Percentiles rank a stretch among this genome's conserved stretches.
Conservation (phyloP, 805 yeast genomes). For the Ascoidea rubescens region DNA sequence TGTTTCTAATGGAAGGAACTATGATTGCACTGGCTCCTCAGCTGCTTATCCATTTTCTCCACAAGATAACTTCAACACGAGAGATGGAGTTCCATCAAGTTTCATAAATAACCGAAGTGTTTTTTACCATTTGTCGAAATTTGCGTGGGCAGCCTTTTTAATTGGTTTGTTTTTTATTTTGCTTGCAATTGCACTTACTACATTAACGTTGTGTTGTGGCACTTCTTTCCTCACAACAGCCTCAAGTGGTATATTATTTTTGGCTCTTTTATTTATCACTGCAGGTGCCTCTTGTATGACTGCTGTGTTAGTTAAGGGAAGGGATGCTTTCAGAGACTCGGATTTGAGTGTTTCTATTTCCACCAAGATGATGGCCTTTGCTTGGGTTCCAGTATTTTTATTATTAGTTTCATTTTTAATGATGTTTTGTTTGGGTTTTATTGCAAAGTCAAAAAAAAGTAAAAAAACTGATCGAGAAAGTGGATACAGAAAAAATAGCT, state of each 20-base stretch:
- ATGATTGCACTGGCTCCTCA: conserved; percentile 25
- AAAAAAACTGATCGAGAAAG: background rate
- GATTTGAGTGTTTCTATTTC: conserved; percentile 33
- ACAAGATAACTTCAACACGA: conserved; percentile 52
- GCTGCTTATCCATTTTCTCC: conserved; percentile 72
- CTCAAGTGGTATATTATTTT: conserved; percentile 9
- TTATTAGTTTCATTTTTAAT: conserved; percentile 11
- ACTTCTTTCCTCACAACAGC: conserved; percentile 11
- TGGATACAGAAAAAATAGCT: background rate
- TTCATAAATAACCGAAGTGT: conserved; percentile 41
- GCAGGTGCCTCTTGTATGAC: conserved; percentile 36
- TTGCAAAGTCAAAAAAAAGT: background rate
- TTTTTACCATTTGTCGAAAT: conserved; percentile 52
- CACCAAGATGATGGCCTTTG: conserved; percentile 37
- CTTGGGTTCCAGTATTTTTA: conserved; percentile 40
- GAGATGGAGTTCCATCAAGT: conserved; percentile 33
- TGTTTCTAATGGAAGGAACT: conserved; percentile 16
- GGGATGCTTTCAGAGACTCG: conserved; percentile 28
- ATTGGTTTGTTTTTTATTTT: conserved; percentile 43
- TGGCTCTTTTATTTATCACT: conserved; percentile 30
- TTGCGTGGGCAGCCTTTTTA: conserved; percentile 48
- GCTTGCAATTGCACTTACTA: conserved; percentile 28
- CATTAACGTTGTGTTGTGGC: conserved; percentile 13
- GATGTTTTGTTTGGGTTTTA: background rate
- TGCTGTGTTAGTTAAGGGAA: conserved; percentile 41